phyloP scores from a whole-genome alignment of 2,329 filamentous ascomycete genomes.

The Trichophyton schoenleinii region DNA sequence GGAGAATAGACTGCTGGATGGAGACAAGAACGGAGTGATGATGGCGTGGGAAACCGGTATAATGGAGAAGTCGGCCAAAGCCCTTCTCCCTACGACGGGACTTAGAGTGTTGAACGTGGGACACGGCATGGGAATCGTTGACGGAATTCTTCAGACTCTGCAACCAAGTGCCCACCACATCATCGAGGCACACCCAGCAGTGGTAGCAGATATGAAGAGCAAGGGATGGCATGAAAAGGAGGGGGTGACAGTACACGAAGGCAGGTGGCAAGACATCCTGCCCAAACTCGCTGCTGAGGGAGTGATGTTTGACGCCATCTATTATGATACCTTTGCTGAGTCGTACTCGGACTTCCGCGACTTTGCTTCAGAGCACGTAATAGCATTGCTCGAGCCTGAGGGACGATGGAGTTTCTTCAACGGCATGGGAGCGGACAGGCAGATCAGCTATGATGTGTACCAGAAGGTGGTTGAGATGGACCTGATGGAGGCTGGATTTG shows the following conservation, averaged over 20 bases:
- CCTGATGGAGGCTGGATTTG: constrained; percentile 73
- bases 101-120: constrained; percentile 72
- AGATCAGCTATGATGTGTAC: constrained; percentile 94
- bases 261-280: constrained; percentile 71
- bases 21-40: constrained; percentile 74
- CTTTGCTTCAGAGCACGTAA: constrained; percentile 82
- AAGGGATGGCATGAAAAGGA: constrained; percentile 55
- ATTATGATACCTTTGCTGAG: constrained; percentile 97
- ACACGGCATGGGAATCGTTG: constrained; percentile 84
- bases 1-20: constrained; percentile 57
- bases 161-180: constrained; percentile 64
- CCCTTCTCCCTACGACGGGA: constrained; percentile 49
- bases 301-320: constrained; percentile 71
- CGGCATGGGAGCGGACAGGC: constrained; percentile 77
- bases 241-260: constrained; percentile 50
- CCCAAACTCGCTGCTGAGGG: constrained; percentile 55
- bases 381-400: constrained; percentile 52
- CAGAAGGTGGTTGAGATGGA: constrained; percentile 86
- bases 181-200: constrained; percentile 70
- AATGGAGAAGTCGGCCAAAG: constrained; percentile 64
- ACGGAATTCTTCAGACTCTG: constrained; percentile 59
- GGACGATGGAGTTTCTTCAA: constrained; percentile 54
- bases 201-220: constrained; percentile 55
- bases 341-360: constrained; percentile 72
- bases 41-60: constrained; percentile 87